Evolutionary conservation across 352 stramenopile genomes (phyloP), one percentile per base, ranked within the genome.

Genomic region (Aphanomyces stellatus): DNA sequence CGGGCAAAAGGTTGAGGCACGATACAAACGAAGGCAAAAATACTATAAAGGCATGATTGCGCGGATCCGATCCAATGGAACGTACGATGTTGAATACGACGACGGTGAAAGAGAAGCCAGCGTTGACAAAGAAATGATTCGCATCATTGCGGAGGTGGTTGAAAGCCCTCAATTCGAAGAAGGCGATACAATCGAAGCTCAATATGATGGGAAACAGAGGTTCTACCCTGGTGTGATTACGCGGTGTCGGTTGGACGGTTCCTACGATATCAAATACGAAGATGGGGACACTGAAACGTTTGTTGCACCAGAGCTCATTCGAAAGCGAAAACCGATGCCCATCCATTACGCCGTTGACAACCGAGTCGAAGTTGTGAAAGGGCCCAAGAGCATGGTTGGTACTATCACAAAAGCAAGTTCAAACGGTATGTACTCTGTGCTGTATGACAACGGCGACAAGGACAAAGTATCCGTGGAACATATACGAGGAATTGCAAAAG

Each of bases 181-280:
- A 22, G 82, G 81, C 11, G 77, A 91, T 40, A 71, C 69, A 24
- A 62, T 93, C 2, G 77, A 93, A 67, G 80, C 76, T 53, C 80
- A 85, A 4, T 91, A 88, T 46, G 70, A 87, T 31, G 81, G 79
- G 1, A 72, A 81, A 24, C 33, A 53, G 3, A 25, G 69, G 25
- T 91, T 74, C 53, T 91, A 79, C 51, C 61, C 59, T 1, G 71
- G 53, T 1, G 56, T 60, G 15, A 70, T 75, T 25, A 27, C 63
- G 10, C 57, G 71, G 11, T 72, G 53, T 53, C 71, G 53, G 17
- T 43, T 72, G 0, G 76, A 86, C 53, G 74, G 76, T 0, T 81
- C 77, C 1, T 79, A 80, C 63, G 81, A 89, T 31, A 57, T 89
- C 17, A 71, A 53, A 0, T 89, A 78, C 41, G 65, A 79, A 3